Percentiles rank a stretch among this genome's conserved stretches.
phyloP scores from a whole-genome alignment of 148 eudicot genomes.

The Camellia lanceoleosa region DNA sequence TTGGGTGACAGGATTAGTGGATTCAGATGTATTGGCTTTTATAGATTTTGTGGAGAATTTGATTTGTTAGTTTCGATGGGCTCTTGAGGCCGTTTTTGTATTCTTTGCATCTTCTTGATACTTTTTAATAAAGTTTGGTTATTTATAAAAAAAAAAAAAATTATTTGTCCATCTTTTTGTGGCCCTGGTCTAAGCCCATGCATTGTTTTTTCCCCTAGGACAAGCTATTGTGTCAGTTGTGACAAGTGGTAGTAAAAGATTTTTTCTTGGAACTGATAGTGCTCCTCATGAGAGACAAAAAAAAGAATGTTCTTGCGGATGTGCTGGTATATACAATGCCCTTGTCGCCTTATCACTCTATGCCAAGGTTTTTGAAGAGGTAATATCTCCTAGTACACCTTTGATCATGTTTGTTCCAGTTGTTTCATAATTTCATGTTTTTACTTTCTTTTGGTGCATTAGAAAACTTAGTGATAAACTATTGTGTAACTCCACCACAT shows the following conservation, averaged over 20 bases:
- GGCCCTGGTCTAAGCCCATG: not conserved
- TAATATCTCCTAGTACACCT: constrained; percentile 21
- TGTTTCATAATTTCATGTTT: not conserved
- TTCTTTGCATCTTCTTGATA: too few species aligned
- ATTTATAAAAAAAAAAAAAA: too few species aligned
- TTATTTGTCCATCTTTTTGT: not conserved
- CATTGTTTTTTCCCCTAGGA: constrained; percentile 36
- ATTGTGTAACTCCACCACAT: too few species aligned
- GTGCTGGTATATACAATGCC: constrained; percentile 90
- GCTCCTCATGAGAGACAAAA: constrained; percentile 82
- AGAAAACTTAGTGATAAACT: not conserved
- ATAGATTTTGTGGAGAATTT: too few species aligned
- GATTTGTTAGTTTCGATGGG: too few species aligned
- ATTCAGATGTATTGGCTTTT: too few species aligned
- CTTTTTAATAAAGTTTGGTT: too few species aligned
- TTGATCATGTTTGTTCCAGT: constrained; percentile 1
- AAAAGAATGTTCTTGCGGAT: constrained; percentile 82
- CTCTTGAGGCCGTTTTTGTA: too few species aligned
- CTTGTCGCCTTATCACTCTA: constrained; percentile 85
- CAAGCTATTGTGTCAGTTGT: constrained; percentile 76
- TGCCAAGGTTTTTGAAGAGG: constrained; percentile 92
- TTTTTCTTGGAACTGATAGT: constrained; percentile 93
- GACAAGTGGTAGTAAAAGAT: constrained; percentile 80
- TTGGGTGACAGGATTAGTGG: too few species aligned
- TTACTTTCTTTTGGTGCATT: not conserved